phyloP scores from a whole-genome alignment of 129 eudicot genomes.

The Escallonia herrerae region DNA sequence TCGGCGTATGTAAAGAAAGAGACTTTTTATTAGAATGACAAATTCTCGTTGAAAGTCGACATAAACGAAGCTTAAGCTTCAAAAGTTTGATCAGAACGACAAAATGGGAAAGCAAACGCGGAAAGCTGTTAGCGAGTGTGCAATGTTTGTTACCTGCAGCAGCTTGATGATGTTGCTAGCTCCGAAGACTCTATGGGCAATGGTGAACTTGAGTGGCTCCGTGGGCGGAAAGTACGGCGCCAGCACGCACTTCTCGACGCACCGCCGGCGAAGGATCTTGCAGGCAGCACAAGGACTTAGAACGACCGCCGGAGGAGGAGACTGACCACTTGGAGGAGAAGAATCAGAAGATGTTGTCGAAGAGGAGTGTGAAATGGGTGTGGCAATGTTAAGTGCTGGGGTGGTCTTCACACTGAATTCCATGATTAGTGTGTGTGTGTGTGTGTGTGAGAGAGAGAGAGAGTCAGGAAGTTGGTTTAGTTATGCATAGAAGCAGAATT shows the following conservation, averaged over 20 bases:
- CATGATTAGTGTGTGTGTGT: background rate
- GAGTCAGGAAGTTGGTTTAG: background rate
- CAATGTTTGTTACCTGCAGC: conserved; percentile 44
- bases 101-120: too few species aligned
- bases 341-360: conserved; percentile 19
- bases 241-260: conserved; percentile 71
- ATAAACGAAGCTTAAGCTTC: too few species aligned
- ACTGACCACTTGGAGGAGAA: conserved; percentile 20
- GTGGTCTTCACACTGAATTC: background rate
- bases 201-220: conserved; percentile 74
- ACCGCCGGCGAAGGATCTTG: conserved; percentile 73
- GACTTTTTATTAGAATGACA: too few species aligned
- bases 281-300: conserved; percentile 84
- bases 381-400: background rate
- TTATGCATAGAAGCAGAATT: background rate
- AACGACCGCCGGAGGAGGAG: conserved; percentile 8
- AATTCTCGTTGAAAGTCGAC: too few species aligned
- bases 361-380: conserved; percentile 1
- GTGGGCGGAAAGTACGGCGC: conserved; percentile 90
- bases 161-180: conserved; percentile 91
- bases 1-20: too few species aligned
- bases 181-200: conserved; percentile 84
- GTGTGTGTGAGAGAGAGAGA: too few species aligned
- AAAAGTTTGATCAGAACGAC: too few species aligned
- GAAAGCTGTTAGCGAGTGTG: background rate